These are phyloP conservation scores for Plasmodium coatneyi DNA, from an alignment of 169 alveolate genomes.

Conservation along the genomic window DNA sequence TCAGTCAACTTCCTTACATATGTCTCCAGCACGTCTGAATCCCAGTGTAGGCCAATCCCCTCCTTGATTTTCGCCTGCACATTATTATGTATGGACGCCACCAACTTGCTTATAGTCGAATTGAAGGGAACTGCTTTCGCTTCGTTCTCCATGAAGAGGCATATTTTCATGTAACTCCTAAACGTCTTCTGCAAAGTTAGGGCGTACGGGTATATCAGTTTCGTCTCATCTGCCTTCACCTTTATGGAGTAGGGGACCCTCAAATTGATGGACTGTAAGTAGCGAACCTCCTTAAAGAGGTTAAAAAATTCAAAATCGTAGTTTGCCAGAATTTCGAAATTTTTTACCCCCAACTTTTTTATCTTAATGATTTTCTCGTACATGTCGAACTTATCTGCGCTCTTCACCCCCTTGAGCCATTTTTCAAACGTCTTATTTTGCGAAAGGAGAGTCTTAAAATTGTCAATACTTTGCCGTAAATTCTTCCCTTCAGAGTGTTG, in stretches of 20 bases:
- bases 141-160: conserved; percentile 66
- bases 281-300: conserved; percentile 84
- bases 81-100: conserved; percentile 64
- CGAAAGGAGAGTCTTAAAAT: conserved; percentile 88
- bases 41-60: conserved; percentile 80
- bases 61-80: conserved; percentile 78
- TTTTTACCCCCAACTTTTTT: conserved; percentile 65
- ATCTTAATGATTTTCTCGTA: conserved; percentile 67
- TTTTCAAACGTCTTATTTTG: conserved; percentile 84
- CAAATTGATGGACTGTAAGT: conserved; percentile 84
- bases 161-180: conserved; percentile 85
- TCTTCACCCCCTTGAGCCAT: conserved; percentile 70
- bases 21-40: conserved; percentile 78
- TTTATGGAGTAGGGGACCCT: conserved; percentile 92
- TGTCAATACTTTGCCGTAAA: conserved; percentile 93
- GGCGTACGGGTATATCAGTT: conserved; percentile 91
- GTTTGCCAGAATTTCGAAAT: conserved; percentile 80
- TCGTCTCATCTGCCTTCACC: conserved; percentile 93
- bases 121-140: conserved; percentile 50
- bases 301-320: conserved; percentile 76
- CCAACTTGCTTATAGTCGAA: conserved; percentile 41
- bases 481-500: conserved; percentile 94
- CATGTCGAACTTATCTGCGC: conserved; percentile 72
- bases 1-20: conserved; percentile 78
- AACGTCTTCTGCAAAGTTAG: conserved; percentile 88